Percentiles rank a stretch among this genome's conserved stretches.
Conservation (phyloP, 805 yeast genomes). For the Metschnikowia lachancei region DNA sequence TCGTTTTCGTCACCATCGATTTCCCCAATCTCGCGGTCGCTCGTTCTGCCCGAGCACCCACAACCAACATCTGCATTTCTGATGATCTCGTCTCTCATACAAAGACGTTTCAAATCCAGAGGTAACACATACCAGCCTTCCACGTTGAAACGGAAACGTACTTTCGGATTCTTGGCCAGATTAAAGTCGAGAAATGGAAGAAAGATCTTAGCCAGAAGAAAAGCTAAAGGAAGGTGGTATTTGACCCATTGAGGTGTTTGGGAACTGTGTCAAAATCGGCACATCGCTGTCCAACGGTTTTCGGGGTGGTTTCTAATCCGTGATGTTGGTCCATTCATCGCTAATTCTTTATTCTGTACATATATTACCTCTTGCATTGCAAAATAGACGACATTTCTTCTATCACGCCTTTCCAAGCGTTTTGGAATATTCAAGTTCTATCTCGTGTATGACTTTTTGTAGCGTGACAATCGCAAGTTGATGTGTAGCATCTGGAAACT, state of each 20-base stretch:
- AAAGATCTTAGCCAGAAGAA: conserved; percentile 73
- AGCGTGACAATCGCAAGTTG: conserved; percentile 70
- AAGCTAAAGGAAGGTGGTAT: conserved; percentile 91
- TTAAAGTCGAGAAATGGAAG: conserved; percentile 72
- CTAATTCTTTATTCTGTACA: conserved; percentile 7
- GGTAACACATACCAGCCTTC: conserved; percentile 96
- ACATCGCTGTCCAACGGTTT: neutral
- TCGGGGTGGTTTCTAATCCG: neutral
- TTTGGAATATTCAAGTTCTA: conserved; percentile 53
- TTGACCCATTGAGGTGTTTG: conserved; percentile 59
- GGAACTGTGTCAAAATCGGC: neutral
- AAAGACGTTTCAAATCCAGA: conserved; percentile 76
- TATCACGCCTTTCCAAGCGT: conserved; percentile 45
- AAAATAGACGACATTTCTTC: conserved; percentile 8
- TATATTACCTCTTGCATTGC: conserved; percentile 3
- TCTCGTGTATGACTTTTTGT: conserved; percentile 70
- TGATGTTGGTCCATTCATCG: no score
- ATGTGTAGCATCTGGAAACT: conserved; percentile 84
- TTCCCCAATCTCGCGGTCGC: conserved; percentile 7
- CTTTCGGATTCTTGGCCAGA: conserved; percentile 85
- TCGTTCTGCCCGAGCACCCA: conserved; percentile 5
- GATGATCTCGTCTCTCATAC: conserved; percentile 39
- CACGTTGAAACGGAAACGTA: conserved; percentile 84
- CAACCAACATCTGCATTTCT: conserved; percentile 20
- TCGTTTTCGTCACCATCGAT: neutral